Conservation (phyloP, 352 stramenopile genomes). For the Phytophthora parvispora region DNA sequence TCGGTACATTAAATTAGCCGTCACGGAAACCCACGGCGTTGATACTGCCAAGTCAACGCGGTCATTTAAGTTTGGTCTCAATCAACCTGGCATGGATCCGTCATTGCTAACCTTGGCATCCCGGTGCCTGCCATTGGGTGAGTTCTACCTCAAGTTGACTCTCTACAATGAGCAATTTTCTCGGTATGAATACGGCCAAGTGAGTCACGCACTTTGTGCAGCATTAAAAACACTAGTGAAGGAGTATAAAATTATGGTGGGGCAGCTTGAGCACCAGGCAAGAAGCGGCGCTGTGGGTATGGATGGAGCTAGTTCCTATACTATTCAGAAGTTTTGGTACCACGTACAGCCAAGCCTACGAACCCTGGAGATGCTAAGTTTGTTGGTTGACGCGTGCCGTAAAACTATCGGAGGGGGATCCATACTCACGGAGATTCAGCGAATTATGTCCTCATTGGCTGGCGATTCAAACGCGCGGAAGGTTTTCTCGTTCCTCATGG, state of each 20-base stretch:
- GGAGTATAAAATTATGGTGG: constrained; percentile 95
- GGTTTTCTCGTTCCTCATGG: constrained; percentile 88
- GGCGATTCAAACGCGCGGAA: constrained; percentile 83
- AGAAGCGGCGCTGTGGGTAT: constrained; percentile 26
- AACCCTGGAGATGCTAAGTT: constrained; percentile 94
- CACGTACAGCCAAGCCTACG: constrained; percentile 92
- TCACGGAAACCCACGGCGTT: constrained; percentile 49
- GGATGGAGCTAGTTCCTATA: constrained; percentile 51
- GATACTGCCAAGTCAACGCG: constrained; percentile 35
- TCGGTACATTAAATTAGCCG: constrained; percentile 81
- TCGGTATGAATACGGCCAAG: constrained; percentile 93
- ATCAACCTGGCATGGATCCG: constrained; percentile 85
- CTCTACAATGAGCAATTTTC: constrained; percentile 87
- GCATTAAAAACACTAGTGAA: constrained; percentile 93
- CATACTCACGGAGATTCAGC: constrained; percentile 93
- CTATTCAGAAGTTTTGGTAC: constrained; percentile 95
- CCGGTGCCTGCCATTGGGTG: constrained; percentile 75
- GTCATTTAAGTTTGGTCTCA: constrained; percentile 74
- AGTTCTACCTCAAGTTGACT: constrained; percentile 82
- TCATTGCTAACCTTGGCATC: constrained; percentile 78
- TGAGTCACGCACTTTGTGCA: constrained; percentile 95
- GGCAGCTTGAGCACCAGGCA: constrained; percentile 90
- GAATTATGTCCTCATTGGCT: constrained; percentile 81
- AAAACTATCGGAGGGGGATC: constrained; percentile 89
- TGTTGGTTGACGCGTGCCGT: constrained; percentile 79